Percentiles rank a stretch among this genome's conserved stretches.
Conservation (phyloP, 805 yeast genomes). For the Lipomyces kockii region DNA sequence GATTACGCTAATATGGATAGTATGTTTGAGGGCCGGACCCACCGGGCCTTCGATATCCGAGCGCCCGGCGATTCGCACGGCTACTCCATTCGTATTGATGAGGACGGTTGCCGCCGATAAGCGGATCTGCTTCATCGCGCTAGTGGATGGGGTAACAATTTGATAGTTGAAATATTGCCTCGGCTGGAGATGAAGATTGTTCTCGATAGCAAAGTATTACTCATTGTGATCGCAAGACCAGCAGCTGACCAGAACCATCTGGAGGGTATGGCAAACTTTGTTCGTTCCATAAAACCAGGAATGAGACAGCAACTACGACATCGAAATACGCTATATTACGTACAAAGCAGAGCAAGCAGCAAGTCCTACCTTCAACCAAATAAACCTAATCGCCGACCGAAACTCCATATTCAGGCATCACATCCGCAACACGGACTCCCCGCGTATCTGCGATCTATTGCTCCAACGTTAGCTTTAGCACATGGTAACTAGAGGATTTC, state of each 20-base stretch:
- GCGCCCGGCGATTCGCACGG: not conserved
- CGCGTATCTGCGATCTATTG: constrained; percentile 30
- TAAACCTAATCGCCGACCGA: constrained; percentile 16
- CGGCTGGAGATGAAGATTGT: too few relatives aligned
- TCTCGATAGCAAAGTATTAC: not conserved
- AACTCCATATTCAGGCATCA: constrained; percentile 31
- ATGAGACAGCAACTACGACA: not conserved
- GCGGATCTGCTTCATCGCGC: not conserved
- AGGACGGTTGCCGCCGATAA: not conserved
- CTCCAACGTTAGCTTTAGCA: constrained; percentile 1
- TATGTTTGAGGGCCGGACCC: too few relatives aligned
- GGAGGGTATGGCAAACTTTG: too few relatives aligned
- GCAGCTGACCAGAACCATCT: too few relatives aligned
- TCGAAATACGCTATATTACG: not conserved
- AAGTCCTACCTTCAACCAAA: not conserved
- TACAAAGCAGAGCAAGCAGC: constrained; percentile 2
- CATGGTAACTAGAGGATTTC: not conserved
- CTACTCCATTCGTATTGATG: not conserved
- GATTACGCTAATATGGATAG: too few relatives aligned
- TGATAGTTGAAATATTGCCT: too few relatives aligned
- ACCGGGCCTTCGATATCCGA: not conserved
- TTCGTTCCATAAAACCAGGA: too few relatives aligned
- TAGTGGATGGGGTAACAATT: too few relatives aligned
- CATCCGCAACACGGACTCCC: constrained; percentile 27
- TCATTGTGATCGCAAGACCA: not conserved